Conservation (phyloP, 108 stramenopile genomes). For the Stephanodiscus triporus region DNA sequence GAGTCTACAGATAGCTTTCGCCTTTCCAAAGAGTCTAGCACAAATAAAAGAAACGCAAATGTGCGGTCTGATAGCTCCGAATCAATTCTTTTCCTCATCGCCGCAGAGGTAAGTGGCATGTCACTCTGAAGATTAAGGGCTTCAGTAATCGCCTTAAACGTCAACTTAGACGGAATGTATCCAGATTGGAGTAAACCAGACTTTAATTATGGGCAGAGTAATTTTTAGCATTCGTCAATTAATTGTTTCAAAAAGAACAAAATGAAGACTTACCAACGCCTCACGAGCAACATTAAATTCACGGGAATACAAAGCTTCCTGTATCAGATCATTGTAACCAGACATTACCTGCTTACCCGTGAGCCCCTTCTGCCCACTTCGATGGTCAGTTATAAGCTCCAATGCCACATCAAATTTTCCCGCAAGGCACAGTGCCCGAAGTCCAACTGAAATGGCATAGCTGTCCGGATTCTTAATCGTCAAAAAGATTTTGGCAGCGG, state of each 20-base stretch:
- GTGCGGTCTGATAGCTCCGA: constrained; percentile 26
- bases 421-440: constrained; percentile 59
- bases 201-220: constrained; percentile 15
- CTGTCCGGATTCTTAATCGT: constrained; percentile 77
- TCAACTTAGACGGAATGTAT: constrained; percentile 76
- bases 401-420: constrained; percentile 55
- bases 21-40: constrained; percentile 64
- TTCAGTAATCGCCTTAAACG: constrained; percentile 56
- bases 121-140: constrained; percentile 46
- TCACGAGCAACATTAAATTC: constrained; percentile 57
- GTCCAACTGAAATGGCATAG: constrained; percentile 69
- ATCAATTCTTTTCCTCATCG: constrained; percentile 26
- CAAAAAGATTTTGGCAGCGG: constrained; percentile 69
- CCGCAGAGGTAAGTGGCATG: constrained; percentile 19
- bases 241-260: background rate
- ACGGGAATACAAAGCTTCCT: constrained; percentile 41
- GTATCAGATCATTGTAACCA: constrained; percentile 58
- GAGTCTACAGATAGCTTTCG: constrained; percentile 72
- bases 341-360: constrained; percentile 74
- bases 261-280: constrained; percentile 48
- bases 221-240: background rate
- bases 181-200: constrained; percentile 56
- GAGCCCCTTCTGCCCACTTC: constrained; percentile 48
- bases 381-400: constrained; percentile 45
- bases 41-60: constrained; percentile 73